Evolutionary conservation across 441 rosid species (phyloP), one percentile per base, ranked within the genome.

Genomic region (Pelargonium myrrhifolium): DNA sequence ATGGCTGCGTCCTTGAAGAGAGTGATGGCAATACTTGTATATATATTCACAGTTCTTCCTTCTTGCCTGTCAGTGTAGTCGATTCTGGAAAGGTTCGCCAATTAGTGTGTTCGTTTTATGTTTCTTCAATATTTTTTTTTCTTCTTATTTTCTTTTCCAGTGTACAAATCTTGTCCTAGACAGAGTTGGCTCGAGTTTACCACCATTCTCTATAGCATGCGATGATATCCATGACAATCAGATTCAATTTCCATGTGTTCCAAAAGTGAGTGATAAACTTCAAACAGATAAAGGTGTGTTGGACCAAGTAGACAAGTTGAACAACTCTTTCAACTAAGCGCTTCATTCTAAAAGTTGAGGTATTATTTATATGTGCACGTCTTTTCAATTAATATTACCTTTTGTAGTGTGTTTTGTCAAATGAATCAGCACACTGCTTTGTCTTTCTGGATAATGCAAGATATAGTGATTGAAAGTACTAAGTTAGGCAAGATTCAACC

Each of bases 171-270:
- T n/a, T n/a, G n/a, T n/a, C n/a, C 40, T 75, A 58, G 64, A 66
- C 83, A 90, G 95, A 72, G 84, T 83, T 42, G 93, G 96, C 72
- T 84, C 84, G 4, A 65, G 35, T 20, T 78, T 83, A 59, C 84
- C 84, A 10, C 66, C 71, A 17, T 18, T 77, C 43, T 65, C 53
- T 56, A 65, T 90, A 55, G 81, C 76, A 35, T 83, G 91, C 68
- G 74, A 76, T 43, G 97, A n/a, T n/a, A n/a, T n/a, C n/a, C n/a
- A n/a, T n/a, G n/a, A n/a, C n/a, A n/a, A n/a, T n/a, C n/a, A n/a
- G n/a, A n/a, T n/a, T n/a, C n/a, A n/a, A n/a, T n/a, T n/a, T n/a
- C 6, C 72, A 42, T 74, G 75, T 64, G 60, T 71, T 68, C 89
- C 86, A 58, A 35, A 67, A 21, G 72, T 85, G 51, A 43, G 65